phyloP scores from a whole-genome alignment of 169 alveolate genomes.

The Ichthyophthirius multifiliis region DNA sequence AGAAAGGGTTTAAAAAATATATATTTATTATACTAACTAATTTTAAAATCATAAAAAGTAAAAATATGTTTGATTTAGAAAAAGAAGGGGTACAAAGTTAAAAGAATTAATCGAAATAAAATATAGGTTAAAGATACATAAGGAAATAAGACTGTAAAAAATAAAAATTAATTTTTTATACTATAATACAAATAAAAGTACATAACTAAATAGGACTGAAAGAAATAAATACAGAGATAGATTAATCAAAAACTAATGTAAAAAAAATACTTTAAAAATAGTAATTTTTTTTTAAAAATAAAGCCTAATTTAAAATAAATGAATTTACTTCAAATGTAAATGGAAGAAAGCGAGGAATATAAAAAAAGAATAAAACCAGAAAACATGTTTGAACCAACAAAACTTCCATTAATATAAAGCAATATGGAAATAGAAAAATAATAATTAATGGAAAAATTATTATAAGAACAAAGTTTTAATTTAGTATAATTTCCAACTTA shows the following conservation, averaged over 20 bases:
- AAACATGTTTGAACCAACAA: constrained; percentile 1
- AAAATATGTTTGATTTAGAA: background rate
- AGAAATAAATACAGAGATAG: background rate
- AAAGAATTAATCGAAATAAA: background rate
- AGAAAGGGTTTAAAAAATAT: background rate
- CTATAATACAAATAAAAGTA: background rate
- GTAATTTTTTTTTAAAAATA: too few species aligned
- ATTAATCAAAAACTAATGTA: background rate
- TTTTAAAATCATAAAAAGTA: background rate
- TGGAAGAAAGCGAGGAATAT: background rate
- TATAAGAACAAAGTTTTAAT: background rate
- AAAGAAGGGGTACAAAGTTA: background rate
- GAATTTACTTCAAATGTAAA: background rate
- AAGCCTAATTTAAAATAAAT: too few species aligned
- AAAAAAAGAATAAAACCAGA: background rate
- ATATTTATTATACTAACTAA: background rate
- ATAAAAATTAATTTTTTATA: background rate
- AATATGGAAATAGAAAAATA: background rate
- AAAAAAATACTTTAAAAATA: background rate
- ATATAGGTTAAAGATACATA: background rate
- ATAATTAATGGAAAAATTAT: background rate
- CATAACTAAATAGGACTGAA: too few species aligned
- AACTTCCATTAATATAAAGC: background rate
- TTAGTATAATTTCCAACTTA: background rate
- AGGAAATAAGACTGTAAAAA: background rate